phyloP scores from a whole-genome alignment of 257 asterid species.

The Parsonsia alboflavescens region DNA sequence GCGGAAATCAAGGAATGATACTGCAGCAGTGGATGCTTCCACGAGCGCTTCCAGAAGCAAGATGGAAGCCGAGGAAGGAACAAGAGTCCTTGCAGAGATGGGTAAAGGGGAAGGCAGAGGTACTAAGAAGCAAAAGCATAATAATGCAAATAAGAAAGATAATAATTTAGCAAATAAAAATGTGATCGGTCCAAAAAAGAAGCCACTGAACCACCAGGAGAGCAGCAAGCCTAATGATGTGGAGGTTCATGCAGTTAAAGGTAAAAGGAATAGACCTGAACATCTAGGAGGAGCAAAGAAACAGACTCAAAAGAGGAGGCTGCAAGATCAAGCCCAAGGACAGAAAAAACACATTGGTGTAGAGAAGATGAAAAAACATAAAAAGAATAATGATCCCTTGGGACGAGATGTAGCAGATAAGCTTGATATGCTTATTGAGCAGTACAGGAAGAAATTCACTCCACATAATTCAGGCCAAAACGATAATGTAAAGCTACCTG shows the following conservation, averaged over 20 bases:
- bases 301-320: conserved; percentile 26
- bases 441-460: conserved; percentile 63
- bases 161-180: conserved; percentile 22
- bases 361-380: conserved; percentile 41
- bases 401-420: conserved; percentile 74
- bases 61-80: conserved; percentile 24
- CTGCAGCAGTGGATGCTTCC: conserved; percentile 22
- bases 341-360: conserved; percentile 27
- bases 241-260: conserved; percentile 19
- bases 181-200: conserved; percentile 19
- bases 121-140: conserved; percentile 29
- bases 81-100: conserved; percentile 23
- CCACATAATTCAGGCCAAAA: conserved; percentile 31
- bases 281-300: conserved; percentile 15
- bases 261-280: conserved; percentile 23
- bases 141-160: conserved; percentile 15
- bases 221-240: conserved; percentile 15
- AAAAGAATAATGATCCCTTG: conserved; percentile 52
- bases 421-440: conserved; percentile 70
- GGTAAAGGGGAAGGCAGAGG: conserved; percentile 24
- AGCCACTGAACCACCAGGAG: conserved; percentile 21
- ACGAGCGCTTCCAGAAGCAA: conserved; percentile 19
- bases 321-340: conserved; percentile 25
- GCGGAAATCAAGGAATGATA: conserved; percentile 39
- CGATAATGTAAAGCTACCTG: conserved; percentile 43